These are phyloP conservation scores for Astrephomene gubernaculifera DNA, from an alignment of 139 green algal genomes.

Conservation along the genomic window DNA sequence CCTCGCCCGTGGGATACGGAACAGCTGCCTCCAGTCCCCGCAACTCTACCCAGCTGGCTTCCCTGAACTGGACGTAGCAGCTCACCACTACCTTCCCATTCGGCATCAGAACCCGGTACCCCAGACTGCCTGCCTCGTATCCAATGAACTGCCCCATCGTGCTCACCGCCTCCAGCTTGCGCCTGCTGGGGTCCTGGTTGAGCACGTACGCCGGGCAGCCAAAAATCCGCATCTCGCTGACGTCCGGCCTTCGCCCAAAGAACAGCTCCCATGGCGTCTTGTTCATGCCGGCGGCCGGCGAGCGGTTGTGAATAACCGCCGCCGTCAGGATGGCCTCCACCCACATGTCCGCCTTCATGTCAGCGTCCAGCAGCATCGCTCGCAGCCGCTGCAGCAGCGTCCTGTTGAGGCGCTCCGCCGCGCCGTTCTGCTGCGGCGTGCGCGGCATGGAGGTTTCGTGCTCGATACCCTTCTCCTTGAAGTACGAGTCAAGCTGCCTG, in stretches of 20 bases:
- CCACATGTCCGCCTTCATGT: background rate
- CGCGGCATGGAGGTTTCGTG: constrained; percentile 22
- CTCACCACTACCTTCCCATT: too few relatives aligned
- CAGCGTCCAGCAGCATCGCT: background rate
- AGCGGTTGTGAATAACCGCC: background rate
- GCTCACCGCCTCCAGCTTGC: too few relatives aligned
- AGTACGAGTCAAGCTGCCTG: background rate
- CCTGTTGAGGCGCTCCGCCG: constrained; percentile 49
- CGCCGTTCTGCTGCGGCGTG: constrained; percentile 55
- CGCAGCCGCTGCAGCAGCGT: constrained; percentile 18
- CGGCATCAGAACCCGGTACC: too few relatives aligned
- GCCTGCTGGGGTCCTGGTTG: background rate
- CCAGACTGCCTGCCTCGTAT: too few relatives aligned
- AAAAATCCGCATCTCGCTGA: background rate
- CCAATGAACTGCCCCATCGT: too few relatives aligned
- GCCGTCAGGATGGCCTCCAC: background rate
- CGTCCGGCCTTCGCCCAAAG: background rate
- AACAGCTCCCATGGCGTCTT: background rate
- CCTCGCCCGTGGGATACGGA: too few relatives aligned
- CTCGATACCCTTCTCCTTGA: constrained; percentile 18
- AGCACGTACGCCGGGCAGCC: background rate
- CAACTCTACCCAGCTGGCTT: too few relatives aligned
- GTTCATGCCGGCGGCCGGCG: background rate
- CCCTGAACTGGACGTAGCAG: too few relatives aligned
- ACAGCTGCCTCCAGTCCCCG: too few relatives aligned